These are phyloP conservation scores for Colletotrichum endophyticum DNA, from an alignment of 2,329 filamentous ascomycete genomes.

Conservation along the genomic window DNA sequence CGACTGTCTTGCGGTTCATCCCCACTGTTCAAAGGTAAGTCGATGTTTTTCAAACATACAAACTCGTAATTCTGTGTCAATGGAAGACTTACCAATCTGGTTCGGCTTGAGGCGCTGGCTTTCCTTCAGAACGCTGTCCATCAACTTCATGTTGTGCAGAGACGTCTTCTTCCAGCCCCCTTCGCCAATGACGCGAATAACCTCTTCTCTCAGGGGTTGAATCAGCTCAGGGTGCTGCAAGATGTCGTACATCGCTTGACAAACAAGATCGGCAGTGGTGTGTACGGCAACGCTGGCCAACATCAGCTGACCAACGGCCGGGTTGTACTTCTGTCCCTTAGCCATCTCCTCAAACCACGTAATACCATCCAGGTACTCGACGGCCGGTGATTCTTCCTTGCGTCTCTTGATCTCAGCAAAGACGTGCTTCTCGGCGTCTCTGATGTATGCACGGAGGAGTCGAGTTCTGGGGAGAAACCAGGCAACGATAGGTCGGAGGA, in stretches of 20 bases:
- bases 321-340: neutral
- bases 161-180: neutral
- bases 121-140: neutral
- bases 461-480: slow-evolving; percentile 40
- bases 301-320: neutral
- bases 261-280: neutral
- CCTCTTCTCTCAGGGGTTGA: neutral
- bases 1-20: neutral
- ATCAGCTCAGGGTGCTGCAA: neutral
- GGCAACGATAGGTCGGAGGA: slow-evolving; percentile 44
- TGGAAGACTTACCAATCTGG: neutral
- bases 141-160: neutral
- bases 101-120: neutral
- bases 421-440: neutral
- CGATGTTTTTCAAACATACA: too few species aligned
- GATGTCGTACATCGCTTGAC: neutral
- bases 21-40: neutral
- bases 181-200: neutral
- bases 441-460: neutral
- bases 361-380: neutral
- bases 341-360: neutral
- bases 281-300: neutral
- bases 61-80: neutral
- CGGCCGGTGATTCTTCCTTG: neutral
- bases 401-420: neutral